Evolutionary conservation across 495 filamentous ascomycete genomes (phyloP), one percentile per base, ranked within the genome.

Genomic region (Lasiosphaeriaceae sp.): DNA sequence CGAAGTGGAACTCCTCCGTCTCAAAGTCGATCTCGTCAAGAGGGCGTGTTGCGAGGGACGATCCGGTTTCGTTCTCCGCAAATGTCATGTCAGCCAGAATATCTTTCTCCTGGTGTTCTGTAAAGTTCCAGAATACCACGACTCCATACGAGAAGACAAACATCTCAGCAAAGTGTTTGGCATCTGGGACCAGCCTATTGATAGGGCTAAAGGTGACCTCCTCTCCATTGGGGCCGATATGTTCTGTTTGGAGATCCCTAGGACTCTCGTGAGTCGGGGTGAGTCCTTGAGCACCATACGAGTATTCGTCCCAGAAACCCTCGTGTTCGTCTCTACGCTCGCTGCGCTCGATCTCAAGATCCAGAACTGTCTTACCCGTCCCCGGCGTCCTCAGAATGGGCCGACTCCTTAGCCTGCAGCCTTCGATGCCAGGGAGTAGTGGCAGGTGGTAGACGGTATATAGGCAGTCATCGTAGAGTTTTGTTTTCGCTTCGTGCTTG

Each of bases 41-140:
- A 4, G 90, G 86, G 44, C 87, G 80, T 2, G 83, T 88, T 20
- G 85, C 84, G 11, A 95, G 71, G 3, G 84, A 75, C 9, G 86
- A 66, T 8, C 83, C 80, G 3, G 65, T 61, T 53, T 83, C 72
- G 43, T 75, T 80, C 59, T 88, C 86, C 3, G 90, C 88, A 74
- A 99, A 99, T 9, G 92, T 95, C 47, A 99, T 74, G 70, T 99
- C 94, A 17, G 94, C 95, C 24, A 99, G 81, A 44, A 97, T 87
- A 67, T 97, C 93, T 70, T 96, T 97, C 67, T 99, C 94, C 70
- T 97, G 94, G 47, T 83, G 81, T 67, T 96, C 91, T 16, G 92
- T 91, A 65, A 97, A 94, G 68, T 97, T 97, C 94, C 94, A 99
- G 68, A 97, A 97, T 16, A 99, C 94, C 0, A 92, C 93, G 1